phyloP scores from a whole-genome alignment of 148 eudicot species.

The Cornus kousa region DNA sequence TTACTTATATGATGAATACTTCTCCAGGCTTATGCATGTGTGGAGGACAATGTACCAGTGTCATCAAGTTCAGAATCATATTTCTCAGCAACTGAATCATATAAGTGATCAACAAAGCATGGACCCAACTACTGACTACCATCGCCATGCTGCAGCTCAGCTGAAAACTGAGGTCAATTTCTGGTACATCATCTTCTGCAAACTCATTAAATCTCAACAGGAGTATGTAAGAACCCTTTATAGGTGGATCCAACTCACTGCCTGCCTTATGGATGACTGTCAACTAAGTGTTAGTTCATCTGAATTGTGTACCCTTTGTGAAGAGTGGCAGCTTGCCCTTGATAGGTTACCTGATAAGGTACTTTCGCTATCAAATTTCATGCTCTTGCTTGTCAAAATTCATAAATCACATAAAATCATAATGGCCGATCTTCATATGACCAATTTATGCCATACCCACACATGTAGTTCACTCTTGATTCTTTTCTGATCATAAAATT shows the following conservation, averaged over 20 bases:
- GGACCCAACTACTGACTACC: slow-evolving; percentile 57
- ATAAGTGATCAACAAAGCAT: slow-evolving; percentile 37
- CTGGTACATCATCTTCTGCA: slow-evolving; percentile 65
- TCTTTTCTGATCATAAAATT: neutral
- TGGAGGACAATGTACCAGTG: slow-evolving; percentile 74
- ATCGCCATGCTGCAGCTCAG: slow-evolving; percentile 63
- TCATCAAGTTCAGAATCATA: slow-evolving; percentile 66
- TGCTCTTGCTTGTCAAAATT: neutral
- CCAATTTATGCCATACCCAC: neutral
- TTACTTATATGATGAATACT: neutral
- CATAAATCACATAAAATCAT: neutral
- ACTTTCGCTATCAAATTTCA: neutral
- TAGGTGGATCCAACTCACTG: slow-evolving; percentile 61
- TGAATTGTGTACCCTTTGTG: slow-evolving; percentile 39
- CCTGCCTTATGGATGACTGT: slow-evolving; percentile 26
- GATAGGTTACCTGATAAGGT: slow-evolving; percentile 76
- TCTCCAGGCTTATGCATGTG: slow-evolving; percentile 56
- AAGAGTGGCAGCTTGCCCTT: slow-evolving; percentile 65
- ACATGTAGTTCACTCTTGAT: neutral
- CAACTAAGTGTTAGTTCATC: slow-evolving; percentile 28
- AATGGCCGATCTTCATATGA: neutral
- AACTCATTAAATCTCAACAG: slow-evolving; percentile 52
- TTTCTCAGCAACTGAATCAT: slow-evolving; percentile 60
- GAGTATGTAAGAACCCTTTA: slow-evolving; percentile 55
- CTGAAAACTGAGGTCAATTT: slow-evolving; percentile 62